These are phyloP conservation scores for Telopea speciosissima DNA, from an alignment of 177 flowering plant species.

Conservation along the genomic window DNA sequence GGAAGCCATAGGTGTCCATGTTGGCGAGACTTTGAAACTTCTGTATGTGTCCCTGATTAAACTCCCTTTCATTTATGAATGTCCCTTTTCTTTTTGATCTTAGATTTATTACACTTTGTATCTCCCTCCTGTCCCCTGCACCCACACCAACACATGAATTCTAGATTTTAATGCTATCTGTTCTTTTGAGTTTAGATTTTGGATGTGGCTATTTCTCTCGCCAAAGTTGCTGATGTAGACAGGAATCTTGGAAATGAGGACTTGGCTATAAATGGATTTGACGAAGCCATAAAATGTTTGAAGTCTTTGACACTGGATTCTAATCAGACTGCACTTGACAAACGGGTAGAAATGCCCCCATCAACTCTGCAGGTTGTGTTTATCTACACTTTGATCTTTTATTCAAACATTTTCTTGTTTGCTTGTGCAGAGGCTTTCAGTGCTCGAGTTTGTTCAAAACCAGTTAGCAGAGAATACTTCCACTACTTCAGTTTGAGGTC, in stretches of 20 bases:
- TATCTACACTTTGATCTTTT: background rate
- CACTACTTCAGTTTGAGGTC: background rate
- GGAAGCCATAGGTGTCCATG: background rate
- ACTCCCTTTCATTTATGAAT: background rate
- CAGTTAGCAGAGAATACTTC: slow-evolving; percentile 38
- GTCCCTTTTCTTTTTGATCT: background rate
- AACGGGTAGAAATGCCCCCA: slow-evolving; percentile 43
- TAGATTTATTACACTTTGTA: too few species aligned
- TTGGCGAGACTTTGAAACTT: background rate
- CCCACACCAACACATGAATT: too few species aligned
- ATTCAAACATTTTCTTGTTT: slow-evolving; percentile 4
- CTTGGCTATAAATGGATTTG: slow-evolving; percentile 60
- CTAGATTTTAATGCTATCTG: background rate
- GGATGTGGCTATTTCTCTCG: slow-evolving; percentile 82
- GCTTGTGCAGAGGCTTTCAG: slow-evolving; percentile 63
- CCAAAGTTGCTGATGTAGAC: slow-evolving; percentile 97
- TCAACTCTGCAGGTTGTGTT: background rate
- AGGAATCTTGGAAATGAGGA: slow-evolving; percentile 62
- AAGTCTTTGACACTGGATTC: slow-evolving; percentile 56
- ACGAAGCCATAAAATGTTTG: slow-evolving; percentile 71
- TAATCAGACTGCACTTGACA: slow-evolving; percentile 53
- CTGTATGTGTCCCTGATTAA: background rate
- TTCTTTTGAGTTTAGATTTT: slow-evolving; percentile 37
- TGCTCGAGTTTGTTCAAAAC: slow-evolving; percentile 63
- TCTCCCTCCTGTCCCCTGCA: too few species aligned